Evolutionary conservation across 495 filamentous ascomycete species (phyloP), one percentile per base, ranked within the genome.

Genomic region (Daldinia bambusicola): DNA sequence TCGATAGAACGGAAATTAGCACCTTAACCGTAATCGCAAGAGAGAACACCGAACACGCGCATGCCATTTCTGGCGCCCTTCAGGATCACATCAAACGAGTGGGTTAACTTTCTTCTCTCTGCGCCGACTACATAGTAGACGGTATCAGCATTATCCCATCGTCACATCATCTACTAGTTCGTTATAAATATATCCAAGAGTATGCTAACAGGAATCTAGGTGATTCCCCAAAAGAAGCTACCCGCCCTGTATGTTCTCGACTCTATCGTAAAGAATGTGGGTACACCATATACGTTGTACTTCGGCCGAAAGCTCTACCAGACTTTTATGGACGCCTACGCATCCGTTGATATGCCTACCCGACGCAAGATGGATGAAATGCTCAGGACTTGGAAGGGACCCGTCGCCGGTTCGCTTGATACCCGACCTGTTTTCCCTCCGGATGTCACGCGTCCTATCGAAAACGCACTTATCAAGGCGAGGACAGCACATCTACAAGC

Each of bases 221-320:
- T 89, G 45, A 88, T 93, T 48, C 93, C 95, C 20, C 83, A 84
- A 38, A 91, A 91, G 77, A 99, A 98, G 74, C 83, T 99, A 14
- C 93, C 95, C 22, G 93, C 96, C 2, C 86, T 99, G n/a, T 99
- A 98, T 83, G 91, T 99, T 72, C 92, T 98, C 77, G 95, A 99
- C 82, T 98, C 94, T 8, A 92, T 99, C 62, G 95, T 95, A 74
- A 99, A 99, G 82, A 98, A 98, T 85, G 94, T 98, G 63, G 96
- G 96, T 30, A 97, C 94, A 0, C 96, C 95, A 53, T 99, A 98
- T 80, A 97, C 93, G 1, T 85, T 97, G 6, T 98, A 95, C 78
- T 89, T 99, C 67, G 92, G 95, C 40, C 89, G 92, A 18, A 94
- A 95, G 78, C 87, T 99, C 64, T 98, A 93, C 78, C 86, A 88